A percentile compares a stretch with the other conserved stretches of the same genome.
phyloP scores from a whole-genome alignment of 805 yeast species.

The Ogataea saltuana region DNA sequence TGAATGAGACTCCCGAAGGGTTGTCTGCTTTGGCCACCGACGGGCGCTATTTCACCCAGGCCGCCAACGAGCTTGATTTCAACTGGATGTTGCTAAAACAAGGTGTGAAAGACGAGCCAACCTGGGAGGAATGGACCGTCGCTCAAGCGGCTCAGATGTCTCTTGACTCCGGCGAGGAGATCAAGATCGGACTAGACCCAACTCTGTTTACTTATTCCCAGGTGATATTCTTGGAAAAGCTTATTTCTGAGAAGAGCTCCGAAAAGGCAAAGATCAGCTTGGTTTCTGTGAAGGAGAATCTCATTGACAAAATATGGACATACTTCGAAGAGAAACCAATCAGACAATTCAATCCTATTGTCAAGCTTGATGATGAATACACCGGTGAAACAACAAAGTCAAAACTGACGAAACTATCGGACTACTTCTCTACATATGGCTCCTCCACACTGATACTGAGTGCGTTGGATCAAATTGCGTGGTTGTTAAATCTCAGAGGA shows the following conservation, averaged over 20 bases:
- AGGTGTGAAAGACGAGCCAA: constrained; percentile 48
- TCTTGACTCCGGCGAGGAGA: constrained; percentile 42
- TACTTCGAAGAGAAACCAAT: constrained; percentile 62
- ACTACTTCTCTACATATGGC: constrained; percentile 37
- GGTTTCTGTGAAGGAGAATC: constrained; percentile 47
- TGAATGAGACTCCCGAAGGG: constrained; percentile 56
- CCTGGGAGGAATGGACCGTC: constrained; percentile 63
- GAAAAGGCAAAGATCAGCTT: constrained; percentile 40
- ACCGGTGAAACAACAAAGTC: constrained; percentile 64
- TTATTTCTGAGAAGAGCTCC: constrained; percentile 34
- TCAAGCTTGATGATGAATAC: constrained; percentile 50
- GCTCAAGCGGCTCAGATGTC: constrained; percentile 50
- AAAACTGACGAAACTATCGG: constrained; percentile 54
- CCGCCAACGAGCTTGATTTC: constrained; percentile 56
- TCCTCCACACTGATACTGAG: constrained; percentile 39
- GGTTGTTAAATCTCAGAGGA: constrained; percentile 81
- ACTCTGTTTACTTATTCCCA: constrained; percentile 43
- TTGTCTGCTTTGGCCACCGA: constrained; percentile 58
- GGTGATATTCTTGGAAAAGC: constrained; percentile 35
- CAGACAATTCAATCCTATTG: constrained; percentile 51
- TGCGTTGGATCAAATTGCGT: constrained; percentile 82
- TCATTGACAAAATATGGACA: constrained; percentile 52
- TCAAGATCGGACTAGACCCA: constrained; percentile 49
- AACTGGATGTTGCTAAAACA: constrained; percentile 59
- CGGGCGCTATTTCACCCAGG: constrained; percentile 62